These are phyloP conservation scores for Salvia rosmarinus DNA, from an alignment of 257 asterid species.

Conservation along the genomic window DNA sequence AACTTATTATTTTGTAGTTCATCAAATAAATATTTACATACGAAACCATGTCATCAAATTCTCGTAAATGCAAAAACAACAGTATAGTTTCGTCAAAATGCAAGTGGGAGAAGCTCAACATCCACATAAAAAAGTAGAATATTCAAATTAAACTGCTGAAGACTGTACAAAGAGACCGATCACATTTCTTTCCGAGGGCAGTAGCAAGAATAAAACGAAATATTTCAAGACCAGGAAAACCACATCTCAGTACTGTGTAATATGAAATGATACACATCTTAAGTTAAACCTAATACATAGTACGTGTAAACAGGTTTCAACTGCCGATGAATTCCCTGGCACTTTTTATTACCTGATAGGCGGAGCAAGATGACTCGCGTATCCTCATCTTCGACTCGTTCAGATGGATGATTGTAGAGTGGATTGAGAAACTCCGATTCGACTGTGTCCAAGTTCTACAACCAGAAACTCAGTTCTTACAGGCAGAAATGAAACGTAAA, in stretches of 20 bases:
- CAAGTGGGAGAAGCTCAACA: neutral
- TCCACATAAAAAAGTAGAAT: neutral
- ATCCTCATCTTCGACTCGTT: constrained; percentile 2
- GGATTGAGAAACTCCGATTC: constrained; percentile 32
- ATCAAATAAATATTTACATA: neutral
- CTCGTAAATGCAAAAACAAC: too few relatives aligned
- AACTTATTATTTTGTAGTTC: too few relatives aligned
- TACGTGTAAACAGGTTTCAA: neutral
- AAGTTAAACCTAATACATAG: neutral
- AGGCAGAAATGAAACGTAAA: neutral
- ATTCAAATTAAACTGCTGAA: neutral
- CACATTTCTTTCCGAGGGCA: constrained; percentile 5
- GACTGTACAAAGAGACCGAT: neutral
- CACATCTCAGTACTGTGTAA: neutral
- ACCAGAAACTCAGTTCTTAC: constrained; percentile 19
- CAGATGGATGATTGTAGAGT: constrained; percentile 40
- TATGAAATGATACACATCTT: constrained; percentile 5
- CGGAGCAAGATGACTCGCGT: constrained; percentile 17
- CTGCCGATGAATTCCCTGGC: constrained; percentile 6
- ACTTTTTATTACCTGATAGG: constrained; percentile 6
- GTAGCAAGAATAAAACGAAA: neutral
- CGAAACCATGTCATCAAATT: too few relatives aligned
- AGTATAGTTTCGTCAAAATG: neutral
- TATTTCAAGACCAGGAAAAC: neutral
- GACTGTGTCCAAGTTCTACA: constrained; percentile 43